Evolutionary conservation across 1,284 basidiomycete genomes (phyloP).

Genomic region (Sporisorium graminicola): DNA sequence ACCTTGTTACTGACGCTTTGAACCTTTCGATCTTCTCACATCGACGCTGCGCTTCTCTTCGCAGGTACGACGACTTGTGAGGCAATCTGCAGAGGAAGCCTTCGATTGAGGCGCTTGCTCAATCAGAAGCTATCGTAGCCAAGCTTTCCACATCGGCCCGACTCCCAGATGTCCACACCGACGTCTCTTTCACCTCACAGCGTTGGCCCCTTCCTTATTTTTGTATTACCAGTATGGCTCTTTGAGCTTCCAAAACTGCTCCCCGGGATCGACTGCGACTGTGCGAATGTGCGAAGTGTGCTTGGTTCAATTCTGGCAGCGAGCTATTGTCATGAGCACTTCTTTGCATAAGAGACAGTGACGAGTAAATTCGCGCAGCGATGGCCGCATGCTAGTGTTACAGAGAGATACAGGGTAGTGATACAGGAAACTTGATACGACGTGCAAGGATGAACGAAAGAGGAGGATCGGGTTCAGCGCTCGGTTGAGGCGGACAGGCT

Average conservation of each 20-base stretch:
- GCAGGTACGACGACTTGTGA: constrained; percentile 64
- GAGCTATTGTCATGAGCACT: too few species aligned
- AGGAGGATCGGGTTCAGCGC: constrained; percentile 16
- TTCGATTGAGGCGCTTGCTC: constrained; percentile 35
- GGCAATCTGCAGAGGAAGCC: constrained; percentile 66
- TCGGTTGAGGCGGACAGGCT: constrained; percentile 35
- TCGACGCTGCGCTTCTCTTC: neutral
- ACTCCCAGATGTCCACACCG: constrained; percentile 3
- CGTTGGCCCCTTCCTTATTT: constrained; percentile 2
- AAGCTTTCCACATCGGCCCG: neutral
- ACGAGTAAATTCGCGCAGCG: constrained; percentile 7
- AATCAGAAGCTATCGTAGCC: too few species aligned
- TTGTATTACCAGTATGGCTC: constrained; percentile 25
- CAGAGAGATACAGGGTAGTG: constrained; percentile 23
- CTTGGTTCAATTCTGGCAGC: neutral
- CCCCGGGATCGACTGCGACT: neutral
- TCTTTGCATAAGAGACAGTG: too few species aligned
- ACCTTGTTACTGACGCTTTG: constrained; percentile 5
- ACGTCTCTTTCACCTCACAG: neutral
- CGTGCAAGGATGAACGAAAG: constrained; percentile 1
- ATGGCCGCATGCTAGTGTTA: constrained; percentile 34
- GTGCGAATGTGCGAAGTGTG: neutral
- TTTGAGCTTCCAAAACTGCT: neutral
- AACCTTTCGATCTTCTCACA: neutral
- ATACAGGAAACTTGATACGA: constrained; percentile 14